Evolutionary conservation across 331 rosid genomes (phyloP), one percentile per base, ranked within the genome.

Genomic region (Quercus phellos): DNA sequence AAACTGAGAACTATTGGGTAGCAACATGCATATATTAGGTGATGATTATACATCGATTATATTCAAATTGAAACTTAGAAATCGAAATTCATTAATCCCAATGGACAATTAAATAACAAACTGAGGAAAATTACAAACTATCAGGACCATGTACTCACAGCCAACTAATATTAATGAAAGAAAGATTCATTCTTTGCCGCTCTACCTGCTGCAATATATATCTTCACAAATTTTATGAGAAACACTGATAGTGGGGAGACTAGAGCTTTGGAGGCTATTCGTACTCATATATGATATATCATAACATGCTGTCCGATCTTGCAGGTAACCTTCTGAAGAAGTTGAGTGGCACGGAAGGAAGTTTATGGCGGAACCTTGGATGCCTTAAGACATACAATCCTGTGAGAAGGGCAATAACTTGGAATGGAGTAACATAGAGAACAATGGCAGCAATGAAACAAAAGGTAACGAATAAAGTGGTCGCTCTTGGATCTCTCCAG

Each of bases 401-500:
- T 4, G 0, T 2, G 8, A 91, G 75, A 76, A 88, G 74, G 4
- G 21, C 80, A 71, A 81, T 71, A 12, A 82, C 80, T 58, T 84
- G 89, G 73, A 84, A 87, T 19, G 85, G 84, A 46, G 84, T 63
- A 1, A 84, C 77, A 26, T 77, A 88, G 22, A 89, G 86, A 53
- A 88, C 76, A 19, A 86, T 13, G 14, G 90, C 90, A 22, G 84
- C 89, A 78, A 83, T 14, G 5, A 88, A 26, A 84, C 84, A 89
- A 38, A 80, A 84, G 74, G 70, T 64, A 10, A 88, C 56, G 58
- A 86, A 85, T 24, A 91, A 59, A 29, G 89, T 14, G 3, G 94
- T 88, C 11, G 91, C 92, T 75, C 89, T 88, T 64, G 86, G 94
- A 76, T 91, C 97, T 68, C 94, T 90, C 94, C 97, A 89, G 19